A percentile compares a stretch with the other conserved stretches of the same genome.
Conservation (phyloP, 2,329 filamentous ascomycete species). For the Fusarium stilboides region DNA sequence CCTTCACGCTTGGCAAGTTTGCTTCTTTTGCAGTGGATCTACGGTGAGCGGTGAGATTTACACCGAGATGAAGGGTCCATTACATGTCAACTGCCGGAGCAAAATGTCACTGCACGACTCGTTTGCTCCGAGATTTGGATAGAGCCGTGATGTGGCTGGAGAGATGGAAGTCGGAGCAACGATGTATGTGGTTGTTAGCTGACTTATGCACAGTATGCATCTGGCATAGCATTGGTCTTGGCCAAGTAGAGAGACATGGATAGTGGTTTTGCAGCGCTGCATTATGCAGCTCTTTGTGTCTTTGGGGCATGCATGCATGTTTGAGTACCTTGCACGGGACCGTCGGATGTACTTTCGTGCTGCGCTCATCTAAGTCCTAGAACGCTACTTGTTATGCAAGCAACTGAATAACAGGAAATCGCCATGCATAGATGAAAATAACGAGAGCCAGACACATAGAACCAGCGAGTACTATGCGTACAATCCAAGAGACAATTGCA, state of each 20-base stretch:
- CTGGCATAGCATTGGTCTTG: background rate
- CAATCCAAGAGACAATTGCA: too few species aligned
- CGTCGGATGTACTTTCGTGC: too few species aligned
- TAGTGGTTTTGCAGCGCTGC: background rate
- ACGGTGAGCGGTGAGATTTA: constrained; percentile 7
- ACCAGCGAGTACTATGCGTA: too few species aligned
- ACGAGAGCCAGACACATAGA: too few species aligned
- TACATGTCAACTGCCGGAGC: background rate
- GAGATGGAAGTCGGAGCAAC: background rate
- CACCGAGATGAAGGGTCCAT: constrained; percentile 21
- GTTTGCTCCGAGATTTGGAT: background rate
- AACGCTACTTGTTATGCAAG: too few species aligned
- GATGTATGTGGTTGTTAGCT: background rate
- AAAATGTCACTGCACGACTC: constrained; percentile 32
- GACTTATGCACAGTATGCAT: background rate
- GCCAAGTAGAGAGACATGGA: too few species aligned
- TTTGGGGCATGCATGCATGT: background rate
- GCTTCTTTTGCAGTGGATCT: background rate
- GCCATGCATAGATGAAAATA: too few species aligned
- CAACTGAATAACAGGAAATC: too few species aligned
- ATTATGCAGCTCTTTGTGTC: background rate
- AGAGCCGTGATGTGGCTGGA: background rate
- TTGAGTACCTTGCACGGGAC: too few species aligned
- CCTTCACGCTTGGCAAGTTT: background rate
- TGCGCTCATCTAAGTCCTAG: too few species aligned